Evolutionary conservation across 164 flowering plant genomes (phyloP).

Genomic region (Piper betle): DNA sequence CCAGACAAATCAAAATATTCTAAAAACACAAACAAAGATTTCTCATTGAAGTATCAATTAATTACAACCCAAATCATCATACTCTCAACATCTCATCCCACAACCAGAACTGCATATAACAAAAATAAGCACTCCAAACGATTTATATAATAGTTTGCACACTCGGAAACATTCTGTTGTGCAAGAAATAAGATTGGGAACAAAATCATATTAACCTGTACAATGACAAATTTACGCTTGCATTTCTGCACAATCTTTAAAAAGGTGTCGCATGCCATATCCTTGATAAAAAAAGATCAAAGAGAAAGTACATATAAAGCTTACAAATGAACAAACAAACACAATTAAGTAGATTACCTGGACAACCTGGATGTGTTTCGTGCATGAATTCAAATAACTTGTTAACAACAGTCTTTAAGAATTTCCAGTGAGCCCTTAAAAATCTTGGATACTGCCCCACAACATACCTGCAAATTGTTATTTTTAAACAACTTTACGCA

Average conservation of each 20-base stretch:
- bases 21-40: too few species aligned
- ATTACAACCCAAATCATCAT: too few species aligned
- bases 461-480: constrained; percentile 64
- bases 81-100: too few species aligned
- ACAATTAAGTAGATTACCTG: constrained; percentile 40
- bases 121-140: neutral
- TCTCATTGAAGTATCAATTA: too few species aligned
- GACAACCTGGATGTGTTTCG: constrained; percentile 98
- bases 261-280: constrained; percentile 99
- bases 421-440: constrained; percentile 98
- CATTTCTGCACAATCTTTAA: constrained; percentile 98
- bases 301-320: neutral
- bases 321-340: neutral
- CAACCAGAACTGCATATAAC: too few species aligned
- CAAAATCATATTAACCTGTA: constrained; percentile 42
- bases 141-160: neutral
- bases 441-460: constrained; percentile 97
- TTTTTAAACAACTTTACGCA: constrained; percentile 1
- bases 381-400: constrained; percentile 99
- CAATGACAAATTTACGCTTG: constrained; percentile 90
- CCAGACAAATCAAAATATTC: too few species aligned
- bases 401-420: constrained; percentile 95
- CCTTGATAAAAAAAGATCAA: constrained; percentile 38
- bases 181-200: neutral
- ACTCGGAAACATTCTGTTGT: neutral